Evolutionary conservation across 805 yeast genomes (phyloP), one percentile per base, ranked within the genome.

Genomic region (Kodamaea laetipori): DNA sequence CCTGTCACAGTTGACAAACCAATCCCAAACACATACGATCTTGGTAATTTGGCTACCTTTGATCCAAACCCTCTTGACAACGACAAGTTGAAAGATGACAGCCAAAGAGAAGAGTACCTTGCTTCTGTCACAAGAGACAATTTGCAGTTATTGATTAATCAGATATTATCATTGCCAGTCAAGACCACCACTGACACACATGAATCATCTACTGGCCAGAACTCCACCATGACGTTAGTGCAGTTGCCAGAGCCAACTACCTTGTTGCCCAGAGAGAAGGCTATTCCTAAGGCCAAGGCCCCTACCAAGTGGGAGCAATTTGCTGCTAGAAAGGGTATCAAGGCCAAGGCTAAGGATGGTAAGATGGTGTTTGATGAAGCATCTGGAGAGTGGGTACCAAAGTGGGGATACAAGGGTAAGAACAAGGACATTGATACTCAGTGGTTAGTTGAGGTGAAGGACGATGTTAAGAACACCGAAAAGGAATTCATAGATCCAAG

Each of bases 331-430:
- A 94, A 94, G 71, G 98, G 98, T 58, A 94, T 94, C 63, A 75
- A 85, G 67, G 78, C 95, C 69, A 90, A 87, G 75, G 87, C 86
- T 48, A 90, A 84, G 64, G 83, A 86, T 21, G 97, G 96, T 37
- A 94, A 88, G 69, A 73, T 84, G 78, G 89, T 87, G 1, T 94
- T 71, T 56, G 96, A 94, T 65, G 98, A 94, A 65, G 94, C 78
- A 24, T 69, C 79, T 23, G 90, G 92, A 40, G 90, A 90, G 67
- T 94, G 99, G 99, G 96, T 85, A 48, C 92, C 95, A 56, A 92
- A 90, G 67, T 94, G 99, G 99, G 99, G 99, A 48, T 92, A 85
- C 73, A 84, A 86, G 52, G 98, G 98, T 59, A 81, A 81, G 67
- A 94, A 94, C 68, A 92, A 94, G 70, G 80, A 81, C 43, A 60